Evolutionary conservation across 2,329 filamentous ascomycete genomes (phyloP).

Genomic region (Neonectria coccinea): DNA sequence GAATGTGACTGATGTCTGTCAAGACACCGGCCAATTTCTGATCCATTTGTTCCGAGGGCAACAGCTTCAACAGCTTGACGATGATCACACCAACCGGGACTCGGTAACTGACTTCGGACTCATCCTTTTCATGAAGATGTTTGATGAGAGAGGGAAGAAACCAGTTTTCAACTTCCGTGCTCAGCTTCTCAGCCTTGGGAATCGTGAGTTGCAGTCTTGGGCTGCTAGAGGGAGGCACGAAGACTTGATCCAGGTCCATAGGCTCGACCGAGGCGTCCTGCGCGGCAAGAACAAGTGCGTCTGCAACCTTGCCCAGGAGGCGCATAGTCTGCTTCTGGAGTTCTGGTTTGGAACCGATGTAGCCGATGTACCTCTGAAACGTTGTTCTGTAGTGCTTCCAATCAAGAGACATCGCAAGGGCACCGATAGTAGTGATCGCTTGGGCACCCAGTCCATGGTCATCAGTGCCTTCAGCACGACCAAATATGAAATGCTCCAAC

Average conservation of each 20-base stretch:
- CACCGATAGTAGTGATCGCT: slow-evolving; percentile 82
- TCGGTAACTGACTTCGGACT: slow-evolving; percentile 91
- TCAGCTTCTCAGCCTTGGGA: slow-evolving; percentile 75
- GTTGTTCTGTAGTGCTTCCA: slow-evolving; percentile 92
- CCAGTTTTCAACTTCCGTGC: slow-evolving; percentile 76
- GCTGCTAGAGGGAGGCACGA: slow-evolving; percentile 41
- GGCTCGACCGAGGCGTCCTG: slow-evolving; percentile 51
- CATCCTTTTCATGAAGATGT: slow-evolving; percentile 94
- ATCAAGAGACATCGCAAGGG: slow-evolving; percentile 79
- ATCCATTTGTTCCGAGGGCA: slow-evolving; percentile 79
- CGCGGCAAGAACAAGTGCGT: slow-evolving; percentile 75
- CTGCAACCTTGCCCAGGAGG: slow-evolving; percentile 83
- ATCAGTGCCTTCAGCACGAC: slow-evolving; percentile 77
- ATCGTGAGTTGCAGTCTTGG: slow-evolving; percentile 71
- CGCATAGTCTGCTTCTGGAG: slow-evolving; percentile 87
- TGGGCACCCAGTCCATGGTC: slow-evolving; percentile 90
- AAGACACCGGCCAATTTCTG: slow-evolving; percentile 84
- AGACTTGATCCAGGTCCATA: slow-evolving; percentile 57
- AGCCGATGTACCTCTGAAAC: slow-evolving; percentile 84
- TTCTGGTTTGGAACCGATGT: slow-evolving; percentile 83
- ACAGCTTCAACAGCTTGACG: slow-evolving; percentile 85
- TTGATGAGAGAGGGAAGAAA: slow-evolving; percentile 84
- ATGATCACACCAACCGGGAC: slow-evolving; percentile 90
- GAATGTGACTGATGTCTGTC: slow-evolving; percentile 91
- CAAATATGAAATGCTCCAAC: slow-evolving; percentile 93